Percentiles rank a stretch among this genome's conserved stretches.
phyloP scores from a whole-genome alignment of 129 eudicot genomes.

The Calendula officinalis region DNA sequence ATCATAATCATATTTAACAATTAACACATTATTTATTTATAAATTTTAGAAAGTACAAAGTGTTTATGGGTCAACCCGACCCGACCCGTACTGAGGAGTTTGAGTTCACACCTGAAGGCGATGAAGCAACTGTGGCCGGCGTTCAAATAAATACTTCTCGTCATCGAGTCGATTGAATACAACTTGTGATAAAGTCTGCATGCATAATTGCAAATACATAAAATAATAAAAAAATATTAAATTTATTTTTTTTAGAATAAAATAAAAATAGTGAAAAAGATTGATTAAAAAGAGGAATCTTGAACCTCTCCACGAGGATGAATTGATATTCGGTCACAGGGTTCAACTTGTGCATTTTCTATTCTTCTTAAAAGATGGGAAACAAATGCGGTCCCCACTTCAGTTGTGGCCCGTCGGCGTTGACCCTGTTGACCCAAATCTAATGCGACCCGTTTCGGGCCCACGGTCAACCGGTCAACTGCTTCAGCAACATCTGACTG shows the following conservation, averaged over 20 bases:
- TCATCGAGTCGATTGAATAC: constrained; percentile 79
- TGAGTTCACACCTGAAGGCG: constrained; percentile 77
- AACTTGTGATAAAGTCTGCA: constrained; percentile 85
- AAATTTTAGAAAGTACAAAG: background rate
- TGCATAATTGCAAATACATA: constrained; percentile 1
- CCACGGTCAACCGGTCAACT: constrained; percentile 85
- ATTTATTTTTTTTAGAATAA: background rate
- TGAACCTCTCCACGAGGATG: constrained; percentile 88
- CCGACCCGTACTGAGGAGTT: background rate
- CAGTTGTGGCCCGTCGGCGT: constrained; percentile 79
- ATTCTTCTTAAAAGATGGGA: constrained; percentile 68
- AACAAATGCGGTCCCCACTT: constrained; percentile 78
- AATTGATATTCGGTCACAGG: constrained; percentile 85
- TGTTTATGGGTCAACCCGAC: background rate
- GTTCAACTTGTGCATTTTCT: constrained; percentile 73
- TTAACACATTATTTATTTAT: background rate
- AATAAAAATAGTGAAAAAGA: constrained; percentile 2
- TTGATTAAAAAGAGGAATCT: background rate
- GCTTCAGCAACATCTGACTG: constrained; percentile 90
- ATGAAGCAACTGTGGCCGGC: constrained; percentile 78
- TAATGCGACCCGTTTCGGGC: constrained; percentile 71
- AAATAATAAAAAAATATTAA: background rate
- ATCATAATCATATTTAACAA: background rate
- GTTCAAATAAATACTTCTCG: constrained; percentile 76
- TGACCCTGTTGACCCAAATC: constrained; percentile 88